Base-by-base conservation (phyloP, 495 filamentous ascomycete genomes). In the Cudoniella acicularis region DNA sequence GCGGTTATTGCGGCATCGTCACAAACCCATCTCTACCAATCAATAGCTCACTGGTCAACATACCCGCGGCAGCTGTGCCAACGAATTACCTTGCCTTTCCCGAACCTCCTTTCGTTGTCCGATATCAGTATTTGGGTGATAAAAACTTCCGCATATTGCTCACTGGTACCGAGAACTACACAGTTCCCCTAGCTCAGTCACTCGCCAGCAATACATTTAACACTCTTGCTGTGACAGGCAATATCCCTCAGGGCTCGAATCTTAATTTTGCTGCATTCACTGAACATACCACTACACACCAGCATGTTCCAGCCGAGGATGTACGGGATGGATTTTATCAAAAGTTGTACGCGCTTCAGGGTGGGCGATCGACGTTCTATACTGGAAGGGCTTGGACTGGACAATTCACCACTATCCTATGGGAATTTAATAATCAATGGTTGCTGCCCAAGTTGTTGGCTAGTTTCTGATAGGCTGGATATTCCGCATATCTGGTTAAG, bases 341-440 rank as follows among this genome's bases (percentile, higher is more conserved):
- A 50, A 60, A 75, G 22, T 58, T 81, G 57, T 73, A 78, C 55
- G 73, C 59, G 18, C 62, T 86, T 54, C 80, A 86, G 66, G 81
- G 81, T 1, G 54, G 70, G 18, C 54, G 72, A 46, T 68, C 68
- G n/a, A 83, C 80, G 11, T 84, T 65, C 54, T 84, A 75, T 57
- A 83, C 80, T 0, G 81, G 81, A 1, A 78, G 76, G 4, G 66
- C 66, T 3, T 73, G 62, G 27, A 54, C 54, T 24, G 61, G 50
- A 23, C 72, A 77, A 49, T 75, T 75, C 54, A 69, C 72, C 54
- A 63, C 71, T 9, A 63, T 68, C 22, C 46, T 77, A 24, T 76
- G 74, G 73, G 61, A 72, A 26, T 79, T 72, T 67, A 65, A 68
- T 26, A 62, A 72, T 43, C 47, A 49, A 13, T 27, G 54, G 8